phyloP scores from a whole-genome alignment of 176 grass and related monocot genomes.

The Avena sativa region DNA sequence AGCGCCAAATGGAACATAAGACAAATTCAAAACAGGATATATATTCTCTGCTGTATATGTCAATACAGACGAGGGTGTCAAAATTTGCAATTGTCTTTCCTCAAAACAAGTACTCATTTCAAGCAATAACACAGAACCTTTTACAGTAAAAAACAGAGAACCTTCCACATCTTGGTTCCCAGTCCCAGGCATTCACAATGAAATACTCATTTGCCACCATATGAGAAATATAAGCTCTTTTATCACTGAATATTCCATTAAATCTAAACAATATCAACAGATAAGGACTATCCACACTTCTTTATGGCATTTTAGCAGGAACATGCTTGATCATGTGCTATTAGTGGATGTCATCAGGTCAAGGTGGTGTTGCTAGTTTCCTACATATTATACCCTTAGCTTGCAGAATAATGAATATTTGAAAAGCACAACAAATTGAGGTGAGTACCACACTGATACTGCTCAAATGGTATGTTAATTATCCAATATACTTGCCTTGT shows the following conservation, averaged over 20 bases:
- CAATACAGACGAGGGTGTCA: background rate
- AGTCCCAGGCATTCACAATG: background rate
- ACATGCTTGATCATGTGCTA: background rate
- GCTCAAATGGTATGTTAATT: background rate
- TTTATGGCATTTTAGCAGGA: background rate
- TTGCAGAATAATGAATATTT: slow-evolving; percentile 5
- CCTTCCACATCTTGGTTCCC: slow-evolving; percentile 11
- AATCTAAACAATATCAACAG: background rate
- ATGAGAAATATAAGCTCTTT: background rate
- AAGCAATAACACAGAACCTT: background rate
- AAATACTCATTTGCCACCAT: background rate
- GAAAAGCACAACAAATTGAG: background rate
- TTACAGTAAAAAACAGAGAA: background rate
- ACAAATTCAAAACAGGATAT: background rate
- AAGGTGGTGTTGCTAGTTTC: background rate
- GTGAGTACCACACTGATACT: background rate
- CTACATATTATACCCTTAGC: background rate
- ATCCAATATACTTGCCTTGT: slow-evolving; percentile 46
- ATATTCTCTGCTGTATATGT: slow-evolving; percentile 1
- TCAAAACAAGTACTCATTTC: slow-evolving; percentile 18
- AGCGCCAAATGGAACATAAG: background rate
- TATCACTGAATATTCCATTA: background rate
- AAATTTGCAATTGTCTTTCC: slow-evolving; percentile 10
- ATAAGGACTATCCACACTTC: slow-evolving; percentile 2
- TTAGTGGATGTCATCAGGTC: background rate